These are phyloP conservation scores for Sarocladium brachiariae DNA, from an alignment of 2,329 filamentous ascomycete species.

Conservation along the genomic window DNA sequence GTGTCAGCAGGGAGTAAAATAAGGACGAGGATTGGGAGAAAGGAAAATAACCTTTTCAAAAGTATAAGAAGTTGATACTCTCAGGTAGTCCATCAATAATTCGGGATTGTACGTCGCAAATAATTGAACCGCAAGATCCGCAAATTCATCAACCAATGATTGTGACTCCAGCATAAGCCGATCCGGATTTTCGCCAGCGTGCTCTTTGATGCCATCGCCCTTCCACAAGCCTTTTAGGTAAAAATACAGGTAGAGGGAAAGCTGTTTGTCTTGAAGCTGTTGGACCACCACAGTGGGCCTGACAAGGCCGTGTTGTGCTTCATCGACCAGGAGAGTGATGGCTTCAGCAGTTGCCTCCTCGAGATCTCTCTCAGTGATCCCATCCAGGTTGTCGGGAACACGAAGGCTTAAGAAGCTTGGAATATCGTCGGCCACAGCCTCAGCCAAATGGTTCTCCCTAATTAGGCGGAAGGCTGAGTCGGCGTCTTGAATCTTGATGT, in stretches of 20 bases:
- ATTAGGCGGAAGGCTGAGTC: conserved; percentile 84
- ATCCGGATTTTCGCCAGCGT: conserved; percentile 47
- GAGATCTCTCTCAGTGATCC: conserved; percentile 62
- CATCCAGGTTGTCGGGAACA: conserved; percentile 65
- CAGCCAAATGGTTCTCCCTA: conserved; percentile 80
- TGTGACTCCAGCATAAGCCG: conserved; percentile 51
- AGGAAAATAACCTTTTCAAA: conserved; percentile 78
- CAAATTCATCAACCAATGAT: conserved; percentile 75
- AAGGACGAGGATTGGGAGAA: conserved; percentile 8
- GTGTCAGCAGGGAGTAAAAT: conserved; percentile 14
- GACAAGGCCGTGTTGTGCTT: conserved; percentile 84
- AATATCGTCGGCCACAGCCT: conserved; percentile 84
- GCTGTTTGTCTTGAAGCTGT: conserved; percentile 63
- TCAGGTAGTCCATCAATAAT: conserved; percentile 81
- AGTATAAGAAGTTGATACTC: conserved; percentile 77
- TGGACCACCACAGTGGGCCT: conserved; percentile 68
- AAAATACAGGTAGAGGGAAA: conserved; percentile 78
- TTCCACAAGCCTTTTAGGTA: conserved; percentile 85
- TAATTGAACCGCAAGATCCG: conserved; percentile 76
- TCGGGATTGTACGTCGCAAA: conserved; percentile 79
- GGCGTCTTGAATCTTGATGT: conserved; percentile 85
- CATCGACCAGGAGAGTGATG: conserved; percentile 78
- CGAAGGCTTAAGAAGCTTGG: conserved; percentile 80
- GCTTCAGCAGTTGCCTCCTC: conserved; percentile 77
- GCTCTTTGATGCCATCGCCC: conserved; percentile 57